phyloP scores from a whole-genome alignment of 2,329 filamentous ascomycete species.

The Cordyceps cateniannulata region DNA sequence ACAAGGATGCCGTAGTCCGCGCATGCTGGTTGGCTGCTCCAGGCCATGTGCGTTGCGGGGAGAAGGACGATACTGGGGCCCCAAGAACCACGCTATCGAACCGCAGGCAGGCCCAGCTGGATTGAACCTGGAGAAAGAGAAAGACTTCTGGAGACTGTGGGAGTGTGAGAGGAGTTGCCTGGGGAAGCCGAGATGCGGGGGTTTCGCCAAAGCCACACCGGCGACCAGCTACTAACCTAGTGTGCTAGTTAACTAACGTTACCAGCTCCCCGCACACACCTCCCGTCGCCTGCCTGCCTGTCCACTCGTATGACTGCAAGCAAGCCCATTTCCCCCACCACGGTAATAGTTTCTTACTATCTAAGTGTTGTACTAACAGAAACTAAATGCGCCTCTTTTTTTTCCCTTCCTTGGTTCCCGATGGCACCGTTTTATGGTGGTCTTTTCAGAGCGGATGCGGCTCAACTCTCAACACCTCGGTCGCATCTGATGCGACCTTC shows the following conservation, averaged over 20 bases:
- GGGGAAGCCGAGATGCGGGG: constrained; percentile 11
- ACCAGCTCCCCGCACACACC: constrained; percentile 3
- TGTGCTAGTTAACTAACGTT: too few relatives aligned
- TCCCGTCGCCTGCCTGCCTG: not conserved
- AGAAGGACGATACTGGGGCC: not conserved
- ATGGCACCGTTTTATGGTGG: not conserved
- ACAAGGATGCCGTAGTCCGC: not conserved
- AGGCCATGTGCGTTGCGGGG: constrained; percentile 9
- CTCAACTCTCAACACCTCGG: constrained; percentile 5
- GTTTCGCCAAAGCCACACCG: not conserved
- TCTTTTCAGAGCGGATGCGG: not conserved
- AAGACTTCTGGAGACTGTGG: not conserved
- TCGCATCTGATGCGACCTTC: not conserved
- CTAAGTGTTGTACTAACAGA: not conserved
- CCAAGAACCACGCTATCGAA: not conserved
- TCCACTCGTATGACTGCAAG: not conserved
- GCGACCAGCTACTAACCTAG: not conserved
- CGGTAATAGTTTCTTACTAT: not conserved
- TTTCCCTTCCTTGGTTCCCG: not conserved
- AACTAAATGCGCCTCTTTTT: not conserved
- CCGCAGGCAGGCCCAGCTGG: not conserved
- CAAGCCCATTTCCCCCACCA: not conserved
- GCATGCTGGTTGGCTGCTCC: not conserved
- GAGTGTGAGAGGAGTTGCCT: not conserved
- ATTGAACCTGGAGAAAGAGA: not conserved